Percentiles rank a stretch among this genome's conserved stretches.
phyloP scores from a whole-genome alignment of 805 yeast species.

The Metschnikowia borealis region DNA sequence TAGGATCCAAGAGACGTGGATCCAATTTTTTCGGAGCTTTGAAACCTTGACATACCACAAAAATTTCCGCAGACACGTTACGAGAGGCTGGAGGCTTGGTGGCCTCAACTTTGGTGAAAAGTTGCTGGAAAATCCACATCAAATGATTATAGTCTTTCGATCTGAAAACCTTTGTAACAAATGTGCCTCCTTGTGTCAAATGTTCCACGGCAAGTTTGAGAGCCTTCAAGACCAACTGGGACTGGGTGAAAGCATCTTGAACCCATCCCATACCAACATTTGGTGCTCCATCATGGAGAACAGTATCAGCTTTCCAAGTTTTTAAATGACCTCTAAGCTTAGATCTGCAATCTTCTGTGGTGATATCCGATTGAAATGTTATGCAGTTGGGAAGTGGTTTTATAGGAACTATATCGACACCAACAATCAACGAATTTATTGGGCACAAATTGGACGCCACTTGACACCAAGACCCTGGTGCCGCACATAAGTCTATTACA shows the following conservation, averaged over 20 bases:
- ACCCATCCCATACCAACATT: slow-evolving; percentile 99
- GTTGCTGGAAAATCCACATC: slow-evolving; percentile 95
- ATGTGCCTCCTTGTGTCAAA: slow-evolving; percentile 85
- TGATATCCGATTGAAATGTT: slow-evolving; percentile 93
- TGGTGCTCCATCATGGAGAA: slow-evolving; percentile 99
- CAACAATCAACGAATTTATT: slow-evolving; percentile 85
- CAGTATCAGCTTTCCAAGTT: slow-evolving; percentile 98
- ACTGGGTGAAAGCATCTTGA: slow-evolving; percentile 98
- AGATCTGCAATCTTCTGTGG: slow-evolving; percentile 96
- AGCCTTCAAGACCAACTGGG: slow-evolving; percentile 92
- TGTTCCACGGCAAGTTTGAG: slow-evolving; percentile 92
- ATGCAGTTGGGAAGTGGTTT: slow-evolving; percentile 93
- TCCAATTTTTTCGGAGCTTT: slow-evolving; percentile 95
- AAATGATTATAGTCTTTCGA: slow-evolving; percentile 97
- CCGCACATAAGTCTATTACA: slow-evolving; percentile 96
- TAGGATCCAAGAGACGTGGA: slow-evolving; percentile 87
- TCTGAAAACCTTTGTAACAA: slow-evolving; percentile 94
- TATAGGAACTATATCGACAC: slow-evolving; percentile 98
- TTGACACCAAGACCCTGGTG: slow-evolving; percentile 99
- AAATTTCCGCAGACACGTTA: slow-evolving; percentile 98
- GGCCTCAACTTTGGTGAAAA: slow-evolving; percentile 95
- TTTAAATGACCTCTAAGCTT: slow-evolving; percentile 92
- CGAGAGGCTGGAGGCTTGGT: slow-evolving; percentile 99
- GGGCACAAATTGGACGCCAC: slow-evolving; percentile 95
- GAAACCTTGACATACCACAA: slow-evolving; percentile 93